phyloP scores from a whole-genome alignment of 129 eudicot species.

The Sambucus nigra region DNA sequence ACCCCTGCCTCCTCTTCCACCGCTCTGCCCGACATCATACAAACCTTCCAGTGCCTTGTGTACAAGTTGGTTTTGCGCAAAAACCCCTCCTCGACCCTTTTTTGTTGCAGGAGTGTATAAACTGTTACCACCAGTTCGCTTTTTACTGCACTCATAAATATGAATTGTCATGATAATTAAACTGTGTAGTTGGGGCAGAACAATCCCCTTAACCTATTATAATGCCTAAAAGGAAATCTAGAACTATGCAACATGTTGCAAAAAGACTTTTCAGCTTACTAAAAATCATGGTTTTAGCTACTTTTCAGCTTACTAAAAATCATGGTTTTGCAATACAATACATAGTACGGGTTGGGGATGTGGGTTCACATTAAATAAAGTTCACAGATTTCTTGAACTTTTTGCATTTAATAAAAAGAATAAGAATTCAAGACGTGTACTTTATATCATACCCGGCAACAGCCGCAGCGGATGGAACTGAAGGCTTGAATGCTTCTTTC shows the following conservation, averaged over 20 bases:
- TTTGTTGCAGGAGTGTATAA: slow-evolving; percentile 34
- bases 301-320: too few species aligned
- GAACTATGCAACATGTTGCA: too few species aligned
- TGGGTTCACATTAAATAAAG: too few species aligned
- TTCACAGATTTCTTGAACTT: too few species aligned
- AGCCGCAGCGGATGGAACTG: slow-evolving; percentile 27
- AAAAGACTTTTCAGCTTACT: too few species aligned
- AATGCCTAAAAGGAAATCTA: not conserved
- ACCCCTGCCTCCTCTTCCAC: slow-evolving; percentile 43
- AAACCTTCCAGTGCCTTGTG: slow-evolving; percentile 50
- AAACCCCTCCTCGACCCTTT: slow-evolving; percentile 50
- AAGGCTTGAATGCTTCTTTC: slow-evolving; percentile 49
- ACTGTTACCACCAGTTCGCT: slow-evolving; percentile 36
- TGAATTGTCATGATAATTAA: not conserved
- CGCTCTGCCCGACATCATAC: slow-evolving; percentile 27
- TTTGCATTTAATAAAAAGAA: not conserved
- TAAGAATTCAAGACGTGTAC: not conserved
- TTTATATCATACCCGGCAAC: slow-evolving; percentile 36
- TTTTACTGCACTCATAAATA: slow-evolving; percentile 24
- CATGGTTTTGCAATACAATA: too few species aligned
- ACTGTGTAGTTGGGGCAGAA: not conserved
- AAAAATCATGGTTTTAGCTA: too few species aligned
- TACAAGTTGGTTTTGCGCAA: slow-evolving; percentile 40
- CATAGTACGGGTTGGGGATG: too few species aligned
- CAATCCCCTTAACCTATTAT: too few species aligned